Percentiles rank a stretch among this genome's conserved stretches.
Conservation (phyloP, 768 basidiomycete genomes). For the Termitomyces sp. region DNA sequence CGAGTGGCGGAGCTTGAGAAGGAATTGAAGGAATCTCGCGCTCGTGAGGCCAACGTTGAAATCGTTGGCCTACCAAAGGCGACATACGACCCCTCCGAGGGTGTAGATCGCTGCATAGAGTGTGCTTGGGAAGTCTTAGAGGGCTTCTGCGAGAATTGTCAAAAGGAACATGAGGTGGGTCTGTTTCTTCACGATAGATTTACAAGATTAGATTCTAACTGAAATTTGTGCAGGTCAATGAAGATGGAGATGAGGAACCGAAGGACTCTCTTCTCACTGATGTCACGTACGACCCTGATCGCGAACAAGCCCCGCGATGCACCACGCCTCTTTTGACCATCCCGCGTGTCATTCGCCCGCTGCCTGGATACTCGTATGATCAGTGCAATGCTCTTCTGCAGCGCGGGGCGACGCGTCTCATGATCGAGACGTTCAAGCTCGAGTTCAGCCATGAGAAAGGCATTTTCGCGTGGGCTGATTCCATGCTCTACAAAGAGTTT, state of each 20-base stretch:
- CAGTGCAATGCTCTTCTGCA: constrained; percentile 26
- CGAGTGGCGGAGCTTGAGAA: background rate
- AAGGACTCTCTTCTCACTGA: constrained; percentile 14
- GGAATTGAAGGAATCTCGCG: too few species aligned
- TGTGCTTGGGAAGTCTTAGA: constrained; percentile 29
- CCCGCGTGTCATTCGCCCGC: background rate
- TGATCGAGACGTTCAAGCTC: constrained; percentile 35
- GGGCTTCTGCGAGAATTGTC: constrained; percentile 23
- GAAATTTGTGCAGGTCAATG: background rate
- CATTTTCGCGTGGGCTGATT: constrained; percentile 33
- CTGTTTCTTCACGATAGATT: background rate
- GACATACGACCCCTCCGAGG: constrained; percentile 23
- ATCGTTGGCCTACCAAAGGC: constrained; percentile 13
- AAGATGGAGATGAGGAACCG: background rate
- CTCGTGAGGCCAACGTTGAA: too few species aligned
- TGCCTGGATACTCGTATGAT: constrained; percentile 5
- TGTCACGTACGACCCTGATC: constrained; percentile 20
- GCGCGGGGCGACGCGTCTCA: constrained; percentile 31
- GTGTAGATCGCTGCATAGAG: constrained; percentile 20
- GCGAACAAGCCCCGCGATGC: constrained; percentile 21
- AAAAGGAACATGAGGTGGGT: constrained; percentile 7
- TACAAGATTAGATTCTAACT: background rate
- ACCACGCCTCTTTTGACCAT: constrained; percentile 26
- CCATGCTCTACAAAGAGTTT: constrained; percentile 27
- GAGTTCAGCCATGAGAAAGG: constrained; percentile 23